phyloP scores from a whole-genome alignment of 192 early-diverging fungal species.

The Backusella circina region DNA sequence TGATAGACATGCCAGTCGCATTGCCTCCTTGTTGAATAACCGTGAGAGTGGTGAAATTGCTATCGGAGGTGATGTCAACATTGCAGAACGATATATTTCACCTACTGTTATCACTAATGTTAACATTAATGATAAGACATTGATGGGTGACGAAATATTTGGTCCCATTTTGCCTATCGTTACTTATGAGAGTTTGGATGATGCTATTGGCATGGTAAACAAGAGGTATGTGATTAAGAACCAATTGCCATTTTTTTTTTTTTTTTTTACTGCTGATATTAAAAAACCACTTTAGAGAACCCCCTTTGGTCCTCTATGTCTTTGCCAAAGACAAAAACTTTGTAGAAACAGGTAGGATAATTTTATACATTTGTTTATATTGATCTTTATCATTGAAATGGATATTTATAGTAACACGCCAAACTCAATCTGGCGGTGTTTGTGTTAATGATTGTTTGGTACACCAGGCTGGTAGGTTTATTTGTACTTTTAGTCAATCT shows the following conservation, averaged over 20 bases:
- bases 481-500: not conserved
- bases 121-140: constrained; percentile 37
- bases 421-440: constrained; percentile 73
- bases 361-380: not conserved
- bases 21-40: constrained; percentile 46
- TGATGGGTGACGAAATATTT: constrained; percentile 89
- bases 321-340: constrained; percentile 53
- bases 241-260: not conserved
- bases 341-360: constrained; percentile 45
- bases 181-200: constrained; percentile 56
- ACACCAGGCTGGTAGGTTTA: constrained; percentile 52
- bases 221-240: constrained; percentile 13
- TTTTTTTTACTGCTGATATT: not conserved
- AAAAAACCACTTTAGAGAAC: constrained; percentile 39
- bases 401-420: constrained; percentile 44
- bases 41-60: constrained; percentile 47
- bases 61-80: constrained; percentile 59
- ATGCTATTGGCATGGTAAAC: constrained; percentile 61
- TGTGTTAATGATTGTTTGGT: constrained; percentile 79
- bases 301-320: constrained; percentile 80
- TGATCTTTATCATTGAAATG: not conserved
- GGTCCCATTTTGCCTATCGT: constrained; percentile 88
- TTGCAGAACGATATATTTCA: constrained; percentile 66
- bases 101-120: constrained; percentile 80
- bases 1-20: constrained; percentile 56